These are phyloP conservation scores for Paramecium primaurelia DNA, from an alignment of 73 alveolate genomes.

Conservation along the genomic window DNA sequence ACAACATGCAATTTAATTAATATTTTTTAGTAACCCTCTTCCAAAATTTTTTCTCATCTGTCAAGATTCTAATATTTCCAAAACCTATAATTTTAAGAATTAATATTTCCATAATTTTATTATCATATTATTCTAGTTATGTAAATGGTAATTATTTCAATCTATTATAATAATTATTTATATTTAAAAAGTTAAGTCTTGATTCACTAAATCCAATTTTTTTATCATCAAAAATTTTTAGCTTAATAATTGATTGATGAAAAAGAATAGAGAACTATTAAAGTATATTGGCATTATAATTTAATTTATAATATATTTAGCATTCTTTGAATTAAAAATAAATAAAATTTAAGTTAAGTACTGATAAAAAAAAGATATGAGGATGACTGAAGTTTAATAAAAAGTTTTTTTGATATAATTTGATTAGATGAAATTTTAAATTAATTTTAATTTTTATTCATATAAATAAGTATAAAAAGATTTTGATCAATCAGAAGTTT, in stretches of 20 bases:
- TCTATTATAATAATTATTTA: not conserved
- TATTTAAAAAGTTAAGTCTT: not conserved
- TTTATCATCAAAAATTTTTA: not conserved
- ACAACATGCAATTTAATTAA: not conserved
- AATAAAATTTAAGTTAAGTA: too few species aligned
- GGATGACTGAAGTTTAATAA: too few species aligned
- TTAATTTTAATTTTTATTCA: not conserved
- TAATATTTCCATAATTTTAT: constrained; percentile 35
- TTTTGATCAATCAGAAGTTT: not conserved
- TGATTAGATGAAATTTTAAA: not conserved
- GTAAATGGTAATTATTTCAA: not conserved
- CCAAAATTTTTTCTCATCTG: constrained; percentile 23
- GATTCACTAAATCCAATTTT: not conserved
- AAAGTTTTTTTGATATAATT: too few species aligned
- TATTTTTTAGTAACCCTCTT: not conserved
- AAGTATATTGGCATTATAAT: too few species aligned
- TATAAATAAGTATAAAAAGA: not conserved
- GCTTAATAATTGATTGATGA: too few species aligned
- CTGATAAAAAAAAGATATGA: too few species aligned
- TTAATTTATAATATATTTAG: too few species aligned
- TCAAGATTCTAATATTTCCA: not conserved
- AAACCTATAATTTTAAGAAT: too few species aligned
- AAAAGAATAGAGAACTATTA: too few species aligned
- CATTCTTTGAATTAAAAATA: too few species aligned
- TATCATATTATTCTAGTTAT: not conserved